A percentile compares a stretch with the other conserved stretches of the same genome.
These are phyloP conservation scores for Cichorium intybus DNA, from an alignment of 140 eudicot species.

Conservation along the genomic window DNA sequence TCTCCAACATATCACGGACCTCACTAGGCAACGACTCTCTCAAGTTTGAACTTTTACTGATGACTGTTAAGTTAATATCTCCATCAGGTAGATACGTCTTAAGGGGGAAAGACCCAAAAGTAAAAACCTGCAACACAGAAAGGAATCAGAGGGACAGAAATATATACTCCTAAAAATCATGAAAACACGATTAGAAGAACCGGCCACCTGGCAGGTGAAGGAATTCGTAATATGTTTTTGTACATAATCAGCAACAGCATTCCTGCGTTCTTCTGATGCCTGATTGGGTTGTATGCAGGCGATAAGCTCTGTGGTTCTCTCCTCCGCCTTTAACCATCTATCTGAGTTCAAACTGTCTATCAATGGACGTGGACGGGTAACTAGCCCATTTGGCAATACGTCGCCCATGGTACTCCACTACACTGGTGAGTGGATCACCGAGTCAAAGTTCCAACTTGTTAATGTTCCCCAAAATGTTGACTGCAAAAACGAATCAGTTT, in stretches of 20 bases:
- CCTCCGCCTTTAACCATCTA: constrained; percentile 80
- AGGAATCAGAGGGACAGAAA: neutral
- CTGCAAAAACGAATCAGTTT: constrained; percentile 1
- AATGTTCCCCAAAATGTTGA: neutral
- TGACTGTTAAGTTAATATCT: constrained; percentile 90
- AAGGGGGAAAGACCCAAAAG: constrained; percentile 97
- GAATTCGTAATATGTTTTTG: constrained; percentile 80
- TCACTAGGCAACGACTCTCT: constrained; percentile 90
- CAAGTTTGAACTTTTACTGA: constrained; percentile 57
- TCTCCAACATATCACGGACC: constrained; percentile 74
- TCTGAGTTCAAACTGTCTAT: constrained; percentile 53
- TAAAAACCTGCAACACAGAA: constrained; percentile 57
- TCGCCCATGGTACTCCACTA: constrained; percentile 13
- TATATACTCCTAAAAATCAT: no score
- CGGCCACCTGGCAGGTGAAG: constrained; percentile 84
- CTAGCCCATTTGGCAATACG: constrained; percentile 70
- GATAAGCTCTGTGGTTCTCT: constrained; percentile 83
- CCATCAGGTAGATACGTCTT: constrained; percentile 98
- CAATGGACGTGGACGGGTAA: constrained; percentile 69
- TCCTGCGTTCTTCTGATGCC: constrained; percentile 70
- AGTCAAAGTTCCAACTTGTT: neutral
- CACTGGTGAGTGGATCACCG: neutral
- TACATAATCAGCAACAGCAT: constrained; percentile 90
- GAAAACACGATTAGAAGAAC: no score
- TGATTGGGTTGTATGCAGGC: constrained; percentile 88